Base-by-base conservation (phyloP, 2,329 filamentous ascomycete species). In the Fusarium mundagurra region DNA sequence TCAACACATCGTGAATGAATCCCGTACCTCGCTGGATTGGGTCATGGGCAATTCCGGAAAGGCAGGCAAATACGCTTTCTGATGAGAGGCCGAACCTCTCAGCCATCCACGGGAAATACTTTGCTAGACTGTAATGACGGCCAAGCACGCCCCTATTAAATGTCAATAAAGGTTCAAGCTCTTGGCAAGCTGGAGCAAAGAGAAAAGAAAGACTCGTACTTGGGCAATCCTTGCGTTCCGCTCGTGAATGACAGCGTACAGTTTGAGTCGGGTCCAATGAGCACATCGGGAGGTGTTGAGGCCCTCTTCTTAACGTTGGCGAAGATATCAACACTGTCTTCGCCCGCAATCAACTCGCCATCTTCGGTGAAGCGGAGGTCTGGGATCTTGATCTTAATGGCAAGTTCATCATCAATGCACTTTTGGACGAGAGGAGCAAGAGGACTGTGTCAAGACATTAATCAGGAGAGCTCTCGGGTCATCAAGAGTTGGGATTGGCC, bases 41-140 rank as follows among this genome's bases (percentile, higher is more conserved):
- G 74, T 92, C 91, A 80, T 96, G 93, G 7, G 93, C 93, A 77
- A 98, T 97, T 53, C 95, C 95, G 55, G 90, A 93, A 13, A 98
- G 87, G 85, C 95, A 92, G 7, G 95, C 94, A 80, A 97, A 98
- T 72, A 88, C 89, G 80, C 92, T 92, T 47, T 94, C 88, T 14
- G 91, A 87, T 2, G 90, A 92, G 54, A 97, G 87, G 55, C 90
- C 86, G 82, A 98, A 98, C 5, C 86, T 61, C 22, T 39, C 27
- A 29, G 58, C 58, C 45, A 61, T 61, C 58, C 58, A 61, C 9
- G 58, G 58, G 36, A 61, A 61, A 38, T 61, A 61, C n/a, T 33
- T 61, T 31, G 58, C 58, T 13, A 53, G 47, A 29, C 58, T 53
- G 45, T 61, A 33, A 39, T 61, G 58, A 39, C 58, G 34, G 27